Percentiles rank a stretch among this genome's conserved stretches.
These are phyloP conservation scores for Massospora cicadina DNA, from an alignment of 371 early-diverging fungal genomes.

Conservation along the genomic window DNA sequence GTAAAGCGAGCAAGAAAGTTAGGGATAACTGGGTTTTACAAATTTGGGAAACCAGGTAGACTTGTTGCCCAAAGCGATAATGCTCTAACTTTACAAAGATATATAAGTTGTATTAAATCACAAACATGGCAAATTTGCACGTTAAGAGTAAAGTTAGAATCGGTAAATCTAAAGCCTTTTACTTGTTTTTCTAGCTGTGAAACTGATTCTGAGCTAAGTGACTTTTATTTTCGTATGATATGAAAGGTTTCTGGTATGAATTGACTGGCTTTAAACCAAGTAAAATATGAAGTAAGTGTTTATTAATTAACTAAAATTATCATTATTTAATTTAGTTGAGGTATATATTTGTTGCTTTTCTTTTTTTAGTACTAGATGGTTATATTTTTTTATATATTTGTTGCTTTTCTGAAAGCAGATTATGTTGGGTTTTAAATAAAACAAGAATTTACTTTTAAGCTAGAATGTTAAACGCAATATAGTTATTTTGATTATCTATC, in stretches of 20 bases:
- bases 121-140: background rate
- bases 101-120: background rate
- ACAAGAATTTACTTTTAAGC: too few species aligned
- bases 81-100: background rate
- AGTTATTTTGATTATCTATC: too few species aligned
- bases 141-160: background rate
- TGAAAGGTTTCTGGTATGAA: background rate
- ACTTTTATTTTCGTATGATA: background rate
- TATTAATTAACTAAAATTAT: too few species aligned
- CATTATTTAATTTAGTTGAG: too few species aligned
- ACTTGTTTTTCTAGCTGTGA: background rate
- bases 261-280: background rate
- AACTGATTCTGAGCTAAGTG: background rate
- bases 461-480: too few species aligned
- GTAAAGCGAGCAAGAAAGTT: background rate
- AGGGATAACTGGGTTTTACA: background rate
- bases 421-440: too few species aligned
- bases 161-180: background rate
- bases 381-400: too few species aligned
- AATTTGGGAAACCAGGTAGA: background rate
- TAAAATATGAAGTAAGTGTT: too few species aligned
- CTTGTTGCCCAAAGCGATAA: background rate
- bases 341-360: too few species aligned
- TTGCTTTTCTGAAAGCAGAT: too few species aligned
- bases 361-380: too few species aligned